A percentile compares a stretch with the other conserved stretches of the same genome.
Evolutionary conservation across 1,284 basidiomycete species (phyloP).

Genomic region (Rhizoctonia solani): DNA sequence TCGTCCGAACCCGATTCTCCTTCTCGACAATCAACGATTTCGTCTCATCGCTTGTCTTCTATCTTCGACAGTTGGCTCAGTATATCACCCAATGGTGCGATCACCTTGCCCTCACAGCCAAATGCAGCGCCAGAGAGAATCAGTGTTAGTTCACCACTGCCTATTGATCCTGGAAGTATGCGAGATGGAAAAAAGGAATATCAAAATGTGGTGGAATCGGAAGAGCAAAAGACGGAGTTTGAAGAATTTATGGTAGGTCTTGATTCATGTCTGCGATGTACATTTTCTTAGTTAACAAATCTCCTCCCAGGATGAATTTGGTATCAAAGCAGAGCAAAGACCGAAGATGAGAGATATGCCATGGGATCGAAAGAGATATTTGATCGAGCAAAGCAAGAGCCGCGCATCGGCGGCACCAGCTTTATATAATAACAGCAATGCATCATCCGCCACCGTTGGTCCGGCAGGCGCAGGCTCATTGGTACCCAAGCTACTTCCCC

Average conservation of each 20-base stretch:
- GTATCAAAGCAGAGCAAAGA: constrained; percentile 67
- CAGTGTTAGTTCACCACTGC: constrained; percentile 35
- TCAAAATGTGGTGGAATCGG: constrained; percentile 30
- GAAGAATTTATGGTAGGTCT: constrained; percentile 69
- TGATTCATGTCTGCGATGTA: constrained; percentile 41
- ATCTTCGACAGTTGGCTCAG: constrained; percentile 66
- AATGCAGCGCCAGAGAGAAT: constrained; percentile 17
- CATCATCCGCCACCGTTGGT: constrained; percentile 58
- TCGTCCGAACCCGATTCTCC: constrained; percentile 41
- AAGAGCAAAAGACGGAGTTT: constrained; percentile 57
- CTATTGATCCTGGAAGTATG: constrained; percentile 9
- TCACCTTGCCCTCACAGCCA: constrained; percentile 38
- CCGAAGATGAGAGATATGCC: constrained; percentile 68
- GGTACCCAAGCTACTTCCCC: constrained; percentile 64
- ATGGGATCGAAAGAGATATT: constrained; percentile 66
- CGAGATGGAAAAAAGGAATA: constrained; percentile 46
- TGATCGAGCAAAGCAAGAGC: constrained; percentile 60
- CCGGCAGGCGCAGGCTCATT: constrained; percentile 59
- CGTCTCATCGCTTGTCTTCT: constrained; percentile 62
- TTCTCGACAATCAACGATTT: constrained; percentile 54
- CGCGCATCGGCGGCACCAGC: constrained; percentile 46
- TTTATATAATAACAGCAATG: constrained; percentile 41
- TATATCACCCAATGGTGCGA: constrained; percentile 45
- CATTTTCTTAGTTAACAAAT: constrained; percentile 1
- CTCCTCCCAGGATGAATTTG: constrained; percentile 64